Evolutionary conservation across 129 eudicot genomes (phyloP), one percentile per base, ranked within the genome.

Genomic region (Centrapalus pauciflorus): DNA sequence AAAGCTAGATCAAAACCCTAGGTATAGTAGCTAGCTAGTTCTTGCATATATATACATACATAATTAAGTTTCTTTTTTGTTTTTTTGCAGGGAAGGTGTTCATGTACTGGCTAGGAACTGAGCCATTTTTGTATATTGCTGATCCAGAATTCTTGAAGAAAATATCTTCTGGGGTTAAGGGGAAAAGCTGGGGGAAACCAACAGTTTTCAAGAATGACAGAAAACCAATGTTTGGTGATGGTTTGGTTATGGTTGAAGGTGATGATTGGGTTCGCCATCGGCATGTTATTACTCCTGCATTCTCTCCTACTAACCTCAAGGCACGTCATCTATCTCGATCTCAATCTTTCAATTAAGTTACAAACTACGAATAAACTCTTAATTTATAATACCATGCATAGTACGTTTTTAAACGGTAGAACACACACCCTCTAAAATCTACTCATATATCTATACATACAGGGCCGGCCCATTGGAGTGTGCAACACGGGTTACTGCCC

Each of bases 131-230:
- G 25, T 86, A 89, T 59, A 78, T 94, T 21, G 95, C 90, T 5
- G 95, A 94, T 64, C 93, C 99, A 0, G 88, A 78, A 30, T 89
- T 94, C 72, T 50, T 94, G 58, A 86, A 82, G 82, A 77, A 64
- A 46, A 87, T 94, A 78, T 79, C 95, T 7, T 63, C 77, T 0
- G 84, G 85, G 3, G 94, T 89, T 19, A 65, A 78, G 79, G 99
- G 91, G 0, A 94, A 89, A 66, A 80, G 81, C 2, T 94, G 99
- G 99, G 99, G 99, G 41, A 94, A 94, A 69, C 99, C 99, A 1
- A 81, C 49, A 21, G 96, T 94, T 21, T 94, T 94, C 55, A 89
- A 83, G 64, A 80, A 70, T 14, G 99, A 94, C 13, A 82, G 97
- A 60, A 75, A 84, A 28, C 86, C 99, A 29, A 82, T 94, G 99